Conservation (phyloP, 2,329 filamentous ascomycete species). For the Trichoderma koningii region DNA sequence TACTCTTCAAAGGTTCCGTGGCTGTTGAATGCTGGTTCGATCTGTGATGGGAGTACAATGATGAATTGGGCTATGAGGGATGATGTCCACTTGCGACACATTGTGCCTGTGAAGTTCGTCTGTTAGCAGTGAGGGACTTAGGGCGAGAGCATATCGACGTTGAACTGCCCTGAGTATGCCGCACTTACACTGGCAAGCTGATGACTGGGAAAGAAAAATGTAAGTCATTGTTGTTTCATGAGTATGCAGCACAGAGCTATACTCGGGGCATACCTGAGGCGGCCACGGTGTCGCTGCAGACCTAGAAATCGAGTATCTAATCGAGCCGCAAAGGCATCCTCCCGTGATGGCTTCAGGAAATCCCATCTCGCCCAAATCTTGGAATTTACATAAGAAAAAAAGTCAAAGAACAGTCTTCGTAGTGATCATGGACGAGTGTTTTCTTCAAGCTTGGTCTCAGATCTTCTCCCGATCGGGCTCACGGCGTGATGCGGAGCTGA, state of each 20-base stretch:
- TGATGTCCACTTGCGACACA: slow-evolving; percentile 22
- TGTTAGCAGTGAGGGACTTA: not conserved
- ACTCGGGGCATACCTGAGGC: slow-evolving; percentile 8
- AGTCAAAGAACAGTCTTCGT: not conserved
- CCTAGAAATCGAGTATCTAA: slow-evolving; percentile 13
- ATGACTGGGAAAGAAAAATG: not conserved
- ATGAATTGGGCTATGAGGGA: slow-evolving; percentile 23
- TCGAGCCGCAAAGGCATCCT: slow-evolving; percentile 20
- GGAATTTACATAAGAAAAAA: not conserved
- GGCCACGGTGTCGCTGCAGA: slow-evolving; percentile 9
- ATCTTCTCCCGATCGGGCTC: not conserved
- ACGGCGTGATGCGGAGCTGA: slow-evolving; percentile 1
- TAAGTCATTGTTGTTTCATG: not conserved
- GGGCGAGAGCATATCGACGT: not conserved
- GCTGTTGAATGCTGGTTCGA: not conserved
- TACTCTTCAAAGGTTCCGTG: slow-evolving; percentile 7
- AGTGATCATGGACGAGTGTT: not conserved
- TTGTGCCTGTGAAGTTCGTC: not conserved
- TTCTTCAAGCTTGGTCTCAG: not conserved
- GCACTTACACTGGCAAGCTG: slow-evolving; percentile 18
- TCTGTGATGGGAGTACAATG: slow-evolving; percentile 3
- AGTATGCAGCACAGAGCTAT: too few relatives aligned
- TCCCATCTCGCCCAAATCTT: not conserved
- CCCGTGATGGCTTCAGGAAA: slow-evolving; percentile 15
- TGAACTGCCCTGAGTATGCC: not conserved